These are phyloP conservation scores for Chlorella sp. DNA, from an alignment of 139 green algal genomes.

Conservation along the genomic window DNA sequence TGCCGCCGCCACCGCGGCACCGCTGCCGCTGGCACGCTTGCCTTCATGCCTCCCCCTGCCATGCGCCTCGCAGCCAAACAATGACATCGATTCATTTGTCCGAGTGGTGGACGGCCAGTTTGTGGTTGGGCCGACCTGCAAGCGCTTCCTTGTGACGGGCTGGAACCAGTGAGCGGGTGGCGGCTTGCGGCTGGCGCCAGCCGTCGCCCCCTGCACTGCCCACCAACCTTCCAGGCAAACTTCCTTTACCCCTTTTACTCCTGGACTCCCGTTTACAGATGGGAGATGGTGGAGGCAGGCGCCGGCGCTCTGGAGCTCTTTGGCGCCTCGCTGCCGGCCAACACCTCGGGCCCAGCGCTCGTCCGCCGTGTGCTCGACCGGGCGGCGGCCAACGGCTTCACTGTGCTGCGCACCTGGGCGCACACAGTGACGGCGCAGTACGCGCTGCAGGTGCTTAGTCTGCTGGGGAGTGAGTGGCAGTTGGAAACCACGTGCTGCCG, in stretches of 20 bases:
- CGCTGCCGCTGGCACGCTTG: too few relatives aligned
- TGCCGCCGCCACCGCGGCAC: neutral
- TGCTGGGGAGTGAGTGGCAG: neutral
- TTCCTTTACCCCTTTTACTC: too few relatives aligned
- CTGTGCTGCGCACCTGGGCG: constrained; percentile 55
- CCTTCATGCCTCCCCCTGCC: too few relatives aligned
- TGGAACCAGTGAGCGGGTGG: constrained; percentile 39
- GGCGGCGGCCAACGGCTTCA: constrained; percentile 44
- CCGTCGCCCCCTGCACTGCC: too few relatives aligned
- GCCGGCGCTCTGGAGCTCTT: constrained; percentile 61
- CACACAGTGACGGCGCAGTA: constrained; percentile 51
- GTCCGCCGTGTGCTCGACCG: constrained; percentile 45
- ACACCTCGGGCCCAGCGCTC: constrained; percentile 37
- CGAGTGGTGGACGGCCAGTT: constrained; percentile 45
- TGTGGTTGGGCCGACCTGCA: constrained; percentile 46
- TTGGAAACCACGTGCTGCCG: too few relatives aligned
- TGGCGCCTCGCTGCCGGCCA: constrained; percentile 53
- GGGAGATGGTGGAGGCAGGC: constrained; percentile 66
- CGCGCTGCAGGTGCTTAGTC: constrained; percentile 29
- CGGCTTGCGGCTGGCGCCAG: neutral
- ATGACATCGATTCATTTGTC: constrained; percentile 54
- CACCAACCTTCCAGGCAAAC: too few relatives aligned
- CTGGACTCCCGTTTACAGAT: constrained; percentile 16
- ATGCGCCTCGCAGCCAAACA: neutral
- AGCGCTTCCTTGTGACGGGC: constrained; percentile 44